Base-by-base conservation (phyloP, 306 rosid species). In the Abrus precatorius region DNA sequence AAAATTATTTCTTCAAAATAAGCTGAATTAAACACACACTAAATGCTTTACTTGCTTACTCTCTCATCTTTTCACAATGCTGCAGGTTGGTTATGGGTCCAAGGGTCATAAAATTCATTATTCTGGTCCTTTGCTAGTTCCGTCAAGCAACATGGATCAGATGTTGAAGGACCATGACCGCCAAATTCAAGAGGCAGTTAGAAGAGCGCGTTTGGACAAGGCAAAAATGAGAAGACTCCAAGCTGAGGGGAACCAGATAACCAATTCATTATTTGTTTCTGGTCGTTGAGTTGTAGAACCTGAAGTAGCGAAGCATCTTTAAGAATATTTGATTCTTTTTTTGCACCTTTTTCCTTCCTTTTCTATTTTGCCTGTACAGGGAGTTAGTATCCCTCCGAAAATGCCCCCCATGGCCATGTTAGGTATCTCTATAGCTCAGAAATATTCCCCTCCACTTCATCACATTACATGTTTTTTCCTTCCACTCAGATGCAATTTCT, bases 131-230 rank as follows among this genome's bases (percentile, higher is more conserved):
- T 82, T 96, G 85, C 80, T 96, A 9, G 98, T 92, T 72, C 97
- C 98, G n/a, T 93, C 98, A 9, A 87, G 92, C 85, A 96, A 96
- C 89, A 85, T 86, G 93, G 99, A 95, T 57, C 99, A 96, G 90
- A 86, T 93, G 98, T 83, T 96, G 86, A 96, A 96, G 88, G 99
- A 96, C 83, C 98, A 96, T 0, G 98, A 96, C 80, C 93, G 97
- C 52, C 99, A 96, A 28, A 93, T 96, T 81, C 99, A 96, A 77
- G 99, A 96, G 86, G 98, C 93, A 2, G 97, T 86, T 72, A 83
- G 98, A 89, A 89, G 97, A 82, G 91, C 98, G 1, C 96, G 98
- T 4, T 77, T 93, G 1, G 98, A 91, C 92, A 95, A 93, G 88
- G 99, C 99, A 9, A 93, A 89, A 85, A 82, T 84, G 82, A 81